Base-by-base conservation (phyloP, 2,329 filamentous ascomycete genomes). In the Exutisphaerella laricina region DNA sequence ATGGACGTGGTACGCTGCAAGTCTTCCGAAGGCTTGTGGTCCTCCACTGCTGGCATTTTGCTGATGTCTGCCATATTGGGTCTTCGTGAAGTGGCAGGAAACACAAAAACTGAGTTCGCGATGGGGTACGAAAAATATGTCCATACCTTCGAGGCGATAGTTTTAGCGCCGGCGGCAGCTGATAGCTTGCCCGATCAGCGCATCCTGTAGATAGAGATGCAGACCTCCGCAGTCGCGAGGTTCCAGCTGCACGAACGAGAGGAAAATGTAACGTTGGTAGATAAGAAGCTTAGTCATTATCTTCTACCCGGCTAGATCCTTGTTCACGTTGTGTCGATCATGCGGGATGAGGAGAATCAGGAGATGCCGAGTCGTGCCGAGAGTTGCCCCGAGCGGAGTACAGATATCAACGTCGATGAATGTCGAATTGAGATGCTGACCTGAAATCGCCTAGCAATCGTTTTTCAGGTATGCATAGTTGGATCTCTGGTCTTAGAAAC, bases 1-100 rank as follows among this genome's bases (percentile, higher is more conserved):
- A 54, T 41, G 10, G 47, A 52, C 18, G 39, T 46, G 5, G 46
- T 46, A 12, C 43, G 46, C 18, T 49, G 40, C 1, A 39, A 23
- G 26, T 42, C 43, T 26, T 29, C 42, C 5, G 20, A 39, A 25
- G 8, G 34, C 22, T 12, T 26, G 28, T 20, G 45, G 47, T 17
- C 42, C 36, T 48, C 39, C 22, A 46, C 30, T 4, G 35, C 41
- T 4, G 41, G 39, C 17, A 45, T 14, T 23, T 49, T 49, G 32
- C 25, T 36, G 39, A 41, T 37, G 22, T 22, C 35, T 5, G 31
- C 35, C 41, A 44, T 44, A 2, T 41, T 20, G 30, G 6, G 6
- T 6, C 23, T 26, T 26, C 12, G 23, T 26, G 23, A 26, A 26
- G 23, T 26, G 23, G 6, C 23, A 26, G 23, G n/a, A n/a, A n/a